Conservation (phyloP, 2,329 filamentous ascomycete genomes). For the Colletotrichum gloeosporioides region DNA sequence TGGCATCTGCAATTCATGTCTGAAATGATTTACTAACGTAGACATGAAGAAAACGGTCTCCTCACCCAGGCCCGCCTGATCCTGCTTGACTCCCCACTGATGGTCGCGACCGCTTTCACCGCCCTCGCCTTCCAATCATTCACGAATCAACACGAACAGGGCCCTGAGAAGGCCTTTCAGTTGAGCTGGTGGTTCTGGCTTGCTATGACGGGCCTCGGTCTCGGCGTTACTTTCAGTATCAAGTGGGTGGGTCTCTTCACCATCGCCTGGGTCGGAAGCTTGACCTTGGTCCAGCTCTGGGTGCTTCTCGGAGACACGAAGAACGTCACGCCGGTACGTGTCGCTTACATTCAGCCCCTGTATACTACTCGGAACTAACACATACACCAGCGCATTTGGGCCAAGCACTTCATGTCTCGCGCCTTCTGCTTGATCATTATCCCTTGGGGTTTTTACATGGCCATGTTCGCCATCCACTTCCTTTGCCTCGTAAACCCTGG, state of each 20-base stretch:
- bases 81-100: slow-evolving; percentile 91
- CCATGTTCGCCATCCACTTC: slow-evolving; percentile 98
- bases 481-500: slow-evolving; percentile 91
- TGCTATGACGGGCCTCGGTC: slow-evolving; percentile 79
- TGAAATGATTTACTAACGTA: slow-evolving; percentile 29
- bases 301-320: slow-evolving; percentile 88
- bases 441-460: slow-evolving; percentile 88
- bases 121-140: slow-evolving; percentile 91
- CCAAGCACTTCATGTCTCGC: slow-evolving; percentile 93
- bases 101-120: slow-evolving; percentile 92
- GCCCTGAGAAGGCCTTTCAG: slow-evolving; percentile 85
- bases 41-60: slow-evolving; percentile 81
- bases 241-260: slow-evolving; percentile 99
- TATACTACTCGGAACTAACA: slow-evolving; percentile 18
- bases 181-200: slow-evolving; percentile 99
- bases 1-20: slow-evolving; percentile 34
- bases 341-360: not conserved
- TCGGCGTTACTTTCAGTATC: slow-evolving; percentile 91
- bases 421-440: slow-evolving; percentile 91
- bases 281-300: slow-evolving; percentile 94
- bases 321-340: slow-evolving; percentile 76
- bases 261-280: slow-evolving; percentile 93
- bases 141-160: slow-evolving; percentile 95
- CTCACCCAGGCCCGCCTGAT: slow-evolving; percentile 95
- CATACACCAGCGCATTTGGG: slow-evolving; percentile 69